Evolutionary conservation across 768 basidiomycete species (phyloP).

Genomic region (Pholiota conissans): DNA sequence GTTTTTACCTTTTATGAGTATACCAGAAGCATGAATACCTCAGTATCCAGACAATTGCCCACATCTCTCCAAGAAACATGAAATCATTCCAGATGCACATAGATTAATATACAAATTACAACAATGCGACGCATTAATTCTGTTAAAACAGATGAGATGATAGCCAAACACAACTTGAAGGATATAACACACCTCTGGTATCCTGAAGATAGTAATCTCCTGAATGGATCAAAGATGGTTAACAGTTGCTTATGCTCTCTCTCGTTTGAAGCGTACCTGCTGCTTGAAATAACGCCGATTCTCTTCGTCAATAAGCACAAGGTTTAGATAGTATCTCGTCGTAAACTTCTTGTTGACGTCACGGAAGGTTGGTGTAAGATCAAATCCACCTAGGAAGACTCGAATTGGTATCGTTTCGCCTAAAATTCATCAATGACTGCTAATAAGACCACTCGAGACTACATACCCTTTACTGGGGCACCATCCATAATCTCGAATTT

Average conservation of each 20-base stretch:
- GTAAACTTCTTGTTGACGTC: constrained; percentile 99
- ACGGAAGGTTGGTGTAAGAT: constrained; percentile 97
- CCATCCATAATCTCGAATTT: constrained; percentile 99
- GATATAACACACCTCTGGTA: constrained; percentile 66
- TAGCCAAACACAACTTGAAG: not conserved
- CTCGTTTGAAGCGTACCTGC: constrained; percentile 51
- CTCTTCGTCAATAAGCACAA: constrained; percentile 97
- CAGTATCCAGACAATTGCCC: not conserved
- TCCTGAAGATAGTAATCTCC: constrained; percentile 90
- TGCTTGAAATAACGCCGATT: constrained; percentile 98
- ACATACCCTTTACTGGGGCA: constrained; percentile 88
- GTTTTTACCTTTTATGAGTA: not conserved
- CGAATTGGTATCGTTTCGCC: constrained; percentile 99
- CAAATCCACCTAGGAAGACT: constrained; percentile 96
- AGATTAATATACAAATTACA: constrained; percentile 20
- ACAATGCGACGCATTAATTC: constrained; percentile 15
- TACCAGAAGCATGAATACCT: not conserved
- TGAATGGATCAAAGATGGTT: constrained; percentile 21
- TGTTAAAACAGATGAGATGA: not conserved
- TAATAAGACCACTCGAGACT: not conserved
- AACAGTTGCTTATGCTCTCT: not conserved
- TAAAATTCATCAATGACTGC: constrained; percentile 25
- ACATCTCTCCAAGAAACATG: not conserved
- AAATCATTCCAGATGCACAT: constrained; percentile 9
- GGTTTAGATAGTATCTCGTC: constrained; percentile 93